Evolutionary conservation across 768 basidiomycete genomes (phyloP), one percentile per base, ranked within the genome.

Genomic region (Hericium erinaceus): DNA sequence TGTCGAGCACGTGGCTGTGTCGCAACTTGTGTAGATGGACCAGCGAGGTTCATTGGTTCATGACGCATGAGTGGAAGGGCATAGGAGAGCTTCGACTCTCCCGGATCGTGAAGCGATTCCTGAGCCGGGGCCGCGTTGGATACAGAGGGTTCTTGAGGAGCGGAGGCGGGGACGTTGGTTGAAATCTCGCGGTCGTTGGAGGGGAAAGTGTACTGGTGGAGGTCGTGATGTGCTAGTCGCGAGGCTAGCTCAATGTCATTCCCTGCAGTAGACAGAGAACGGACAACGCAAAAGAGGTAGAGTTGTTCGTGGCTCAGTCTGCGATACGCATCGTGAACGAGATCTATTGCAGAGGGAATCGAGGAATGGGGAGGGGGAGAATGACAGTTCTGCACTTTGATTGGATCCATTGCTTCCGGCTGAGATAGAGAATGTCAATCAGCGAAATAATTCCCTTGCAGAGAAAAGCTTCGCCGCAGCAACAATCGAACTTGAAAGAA

Each of bases 141-240:
- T 9, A 16, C 22, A 16, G 22, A 18, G 12, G 10, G 3, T 9
- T n/a, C 8, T 6, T 18, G 15, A 20, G 22, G 12, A 37, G 8
- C 24, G 12, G 18, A 15, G 1, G 52, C n/a, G 5, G 37, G 26
- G 2, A 15, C 40, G 24, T 20, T 44, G 10, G 52, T 53, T 8
- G 33, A 28, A 11, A 46, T 24, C 24, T 59, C 39, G 33, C 39
- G 62, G 15, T 22, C 16, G 63, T 69, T 12, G 64, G 51, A 69
- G 20, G 77, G 76, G 63, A 87, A 83, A 64, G 84, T 79, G 67
- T 90, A 92, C 24, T 80, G 80, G 63, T 87, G 81, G 55, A 87
- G 70, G 69, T 92, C 90, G 66, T 89, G 80, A 58, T 88, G 84
- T 7, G 85, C 80, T 24, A 92, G 78, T 20, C 89, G 78, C 9